Evolutionary conservation across 1,284 basidiomycete species (phyloP), one percentile per base, ranked within the genome.

Genomic region (Mycosarcoma mackinlayi): DNA sequence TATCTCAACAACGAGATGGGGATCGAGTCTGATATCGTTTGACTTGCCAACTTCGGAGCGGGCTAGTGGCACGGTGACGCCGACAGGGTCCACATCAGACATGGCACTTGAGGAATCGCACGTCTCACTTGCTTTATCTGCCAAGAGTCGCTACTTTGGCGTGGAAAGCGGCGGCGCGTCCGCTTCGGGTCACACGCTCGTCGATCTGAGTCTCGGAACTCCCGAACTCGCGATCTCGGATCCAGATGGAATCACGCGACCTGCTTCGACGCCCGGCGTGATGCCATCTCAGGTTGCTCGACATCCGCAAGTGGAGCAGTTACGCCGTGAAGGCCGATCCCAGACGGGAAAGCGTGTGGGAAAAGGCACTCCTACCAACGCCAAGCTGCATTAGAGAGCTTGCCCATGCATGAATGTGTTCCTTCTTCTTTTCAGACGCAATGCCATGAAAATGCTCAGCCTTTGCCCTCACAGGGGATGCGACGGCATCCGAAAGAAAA

Each of bases 231-330:
- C 56, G 14, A 39, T 63, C 1, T 63, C 66, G 34, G 48, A 69
- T 50, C 60, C 60, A 0, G 54, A 63, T 19, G 60, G 56, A 3
- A 69, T 69, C 38, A 60, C 60, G 6, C 51, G 66, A 11, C 66
- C 66, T 10, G 60, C 66, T 10, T 64, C 60, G n/a, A 63, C 56
- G 23, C 56, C 66, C 2, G 66, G 51, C 3, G 56, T 58, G 18
- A 56, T 69, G 56, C 60, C 66, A 6, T 60, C 56, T 23, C 60
- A 69, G 28, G 50, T 64, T 0, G 62, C 63, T 10, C 54, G 62
- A 10, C 68, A 71, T 47, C 68, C 68, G 31, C 68, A 62, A 11
- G 68, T 71, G 19, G 68, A 71, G 34, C 62, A 71, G 24, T 48
- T 71, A 14, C 39, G 68, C 11, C 45, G 68, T 2, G 60, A 71